Evolutionary conservation across 306 rosid genomes (phyloP).

Genomic region (Trichosanthes truncata): DNA sequence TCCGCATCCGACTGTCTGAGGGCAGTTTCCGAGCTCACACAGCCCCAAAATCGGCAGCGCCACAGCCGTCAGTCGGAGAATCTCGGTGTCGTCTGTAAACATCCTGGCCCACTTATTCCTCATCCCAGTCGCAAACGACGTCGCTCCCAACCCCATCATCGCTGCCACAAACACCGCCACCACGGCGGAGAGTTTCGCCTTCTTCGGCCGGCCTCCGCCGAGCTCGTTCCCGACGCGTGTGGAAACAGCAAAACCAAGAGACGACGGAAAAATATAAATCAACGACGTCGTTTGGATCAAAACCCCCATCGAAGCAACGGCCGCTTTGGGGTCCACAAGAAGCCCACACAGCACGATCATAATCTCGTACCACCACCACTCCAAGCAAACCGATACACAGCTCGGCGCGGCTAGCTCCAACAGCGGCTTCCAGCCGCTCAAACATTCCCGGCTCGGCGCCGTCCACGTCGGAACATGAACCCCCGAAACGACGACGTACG

Average conservation of each 20-base stretch:
- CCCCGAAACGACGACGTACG: conserved; percentile 31
- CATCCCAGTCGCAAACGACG: conserved; percentile 45
- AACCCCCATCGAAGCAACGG: conserved; percentile 92
- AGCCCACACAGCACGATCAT: conserved; percentile 83
- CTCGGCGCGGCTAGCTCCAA: conserved; percentile 70
- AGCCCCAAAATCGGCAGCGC: conserved; percentile 86
- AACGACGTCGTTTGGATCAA: conserved; percentile 81
- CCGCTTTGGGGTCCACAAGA: conserved; percentile 60
- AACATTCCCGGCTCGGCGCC: conserved; percentile 46
- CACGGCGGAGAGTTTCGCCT: conserved; percentile 46
- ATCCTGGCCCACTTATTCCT: conserved; percentile 59
- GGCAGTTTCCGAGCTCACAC: conserved; percentile 91
- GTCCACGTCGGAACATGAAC: conserved; percentile 57
- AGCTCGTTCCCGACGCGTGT: conserved; percentile 81
- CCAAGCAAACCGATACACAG: conserved; percentile 79
- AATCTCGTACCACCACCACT: conserved; percentile 99
- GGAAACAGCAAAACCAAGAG: conserved; percentile 70
- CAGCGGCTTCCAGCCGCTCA: conserved; percentile 63
- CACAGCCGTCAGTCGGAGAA: conserved; percentile 46
- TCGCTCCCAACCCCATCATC: conserved; percentile 50
- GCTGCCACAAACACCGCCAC: conserved; percentile 50
- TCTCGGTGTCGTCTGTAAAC: conserved; percentile 49
- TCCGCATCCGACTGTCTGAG: conserved; percentile 88
- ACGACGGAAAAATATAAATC: conserved; percentile 79
- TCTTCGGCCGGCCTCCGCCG: conserved; percentile 37